Evolutionary conservation across 371 early-diverging fungal species (phyloP).

Genomic region (Mortierella sp.): DNA sequence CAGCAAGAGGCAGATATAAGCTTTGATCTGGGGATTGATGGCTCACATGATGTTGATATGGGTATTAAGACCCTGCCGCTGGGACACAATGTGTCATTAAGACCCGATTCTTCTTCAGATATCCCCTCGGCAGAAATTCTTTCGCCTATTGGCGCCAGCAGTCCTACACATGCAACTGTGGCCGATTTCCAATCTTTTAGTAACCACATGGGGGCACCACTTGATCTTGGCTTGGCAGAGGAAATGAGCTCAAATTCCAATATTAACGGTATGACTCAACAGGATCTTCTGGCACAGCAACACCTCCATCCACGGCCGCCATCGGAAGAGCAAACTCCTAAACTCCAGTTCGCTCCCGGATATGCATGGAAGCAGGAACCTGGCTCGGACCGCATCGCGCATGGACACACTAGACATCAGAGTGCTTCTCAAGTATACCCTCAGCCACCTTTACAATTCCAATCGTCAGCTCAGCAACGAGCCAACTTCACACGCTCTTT

Average conservation of each 20-base stretch:
- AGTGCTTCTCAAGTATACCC: slow-evolving; percentile 34
- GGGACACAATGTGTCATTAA: background rate
- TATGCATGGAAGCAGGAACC: slow-evolving; percentile 35
- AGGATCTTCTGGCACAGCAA: slow-evolving; percentile 18
- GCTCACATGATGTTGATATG: slow-evolving; percentile 6
- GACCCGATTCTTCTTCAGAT: slow-evolving; percentile 2
- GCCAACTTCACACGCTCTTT: slow-evolving; percentile 29
- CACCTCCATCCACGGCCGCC: slow-evolving; percentile 18
- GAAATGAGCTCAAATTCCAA: slow-evolving; percentile 2
- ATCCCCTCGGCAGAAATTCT: slow-evolving; percentile 9
- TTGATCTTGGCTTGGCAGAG: slow-evolving; percentile 7
- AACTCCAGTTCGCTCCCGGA: slow-evolving; percentile 28
- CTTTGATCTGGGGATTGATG: slow-evolving; percentile 8
- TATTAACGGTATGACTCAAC: slow-evolving; percentile 1
- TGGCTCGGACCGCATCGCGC: slow-evolving; percentile 3
- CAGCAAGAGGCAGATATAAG: slow-evolving; percentile 25
- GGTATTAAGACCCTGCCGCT: background rate
- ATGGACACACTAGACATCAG: slow-evolving; percentile 31
- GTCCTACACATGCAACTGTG: slow-evolving; percentile 11
- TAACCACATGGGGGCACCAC: slow-evolving; percentile 2
- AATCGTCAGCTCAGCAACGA: slow-evolving; percentile 20
- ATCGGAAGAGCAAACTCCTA: slow-evolving; percentile 11
- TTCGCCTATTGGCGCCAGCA: slow-evolving; percentile 16
- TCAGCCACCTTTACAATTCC: slow-evolving; percentile 22
- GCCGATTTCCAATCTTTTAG: slow-evolving; percentile 20